Evolutionary conservation across 257 asterid species (phyloP), one percentile per base, ranked within the genome.

Genomic region (Nicotiana noctiflora): DNA sequence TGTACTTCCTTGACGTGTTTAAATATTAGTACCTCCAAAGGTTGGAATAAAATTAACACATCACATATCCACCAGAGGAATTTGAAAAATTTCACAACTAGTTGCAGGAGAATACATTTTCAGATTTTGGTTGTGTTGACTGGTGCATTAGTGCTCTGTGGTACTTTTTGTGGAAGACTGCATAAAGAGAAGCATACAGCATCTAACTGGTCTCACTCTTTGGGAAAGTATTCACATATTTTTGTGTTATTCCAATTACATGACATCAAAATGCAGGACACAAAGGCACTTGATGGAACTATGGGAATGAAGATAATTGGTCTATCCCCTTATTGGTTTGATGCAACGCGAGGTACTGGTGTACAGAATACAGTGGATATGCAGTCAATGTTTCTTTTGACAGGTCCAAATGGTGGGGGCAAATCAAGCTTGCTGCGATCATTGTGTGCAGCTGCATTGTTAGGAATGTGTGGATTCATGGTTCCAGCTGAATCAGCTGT

Each of bases 341-440:
- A 94, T 85, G 93, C 90, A 76, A 94, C 89, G 80, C 93, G 89
- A 84, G 97, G 97, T 18, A 89, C 91, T 79, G 97, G 97, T 59
- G 97, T 95, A 63, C 87, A 74, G 65, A 93, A 95, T 76, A 86
- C 88, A 25, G 90, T 95, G 46, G 92, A 95, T 81, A 95, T 95
- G 99, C 87, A 85, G 79, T 93, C 99, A 11, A 82, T 93, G 52
- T 95, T 91, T 85, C 92, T 95, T 80, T 87, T 93, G 86, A 95
- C 99, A 0, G 99, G 99, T 34, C 99, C 99, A 49, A 95, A 95
- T 83, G 98, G 99, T n/a, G 98, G 99, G 27, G 99, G 99, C 1
- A 95, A 95, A 86, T 95, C 99, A 59, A 95, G 99, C 79, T 86
- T 95, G 83, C 83, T 95, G 80, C 90, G 99, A 84, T 92, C 99